Base-by-base conservation (phyloP, 495 filamentous ascomycete genomes). In the Talaromyces ruber region DNA sequence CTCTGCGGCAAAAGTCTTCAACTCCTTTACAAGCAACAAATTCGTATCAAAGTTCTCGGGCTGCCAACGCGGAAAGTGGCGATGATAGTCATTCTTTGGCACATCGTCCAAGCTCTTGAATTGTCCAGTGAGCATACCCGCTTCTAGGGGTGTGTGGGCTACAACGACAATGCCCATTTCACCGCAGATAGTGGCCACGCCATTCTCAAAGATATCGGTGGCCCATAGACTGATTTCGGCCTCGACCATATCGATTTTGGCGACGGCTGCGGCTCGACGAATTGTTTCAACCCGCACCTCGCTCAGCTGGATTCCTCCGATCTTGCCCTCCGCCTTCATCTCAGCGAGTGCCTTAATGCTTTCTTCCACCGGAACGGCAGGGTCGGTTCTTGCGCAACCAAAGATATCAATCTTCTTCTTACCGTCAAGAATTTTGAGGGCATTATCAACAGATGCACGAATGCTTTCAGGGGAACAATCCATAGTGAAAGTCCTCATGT, bases 401-500 rank as follows among this genome's bases (percentile, higher is more conserved):
- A 89, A 93, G 45, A 91, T 78, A 68, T 93, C 88, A 45, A 93
- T 74, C 61, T 81, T 86, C 77, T 91, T 91, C 64, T 82, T 85
- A 2, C 86, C 87, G 26, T 83, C 82, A 14, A 91, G 77, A 30
- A 82, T 67, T 29, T 68, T 70, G 45, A 89, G 66, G 45, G 72
- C 77, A 65, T 79, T 79, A 56, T 89, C 84, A 51, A 91, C 71
- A 30, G 76, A 80, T 25, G 75, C 69, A 1, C 80, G 76, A 3
- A 85, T 70, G 34, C 72, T 74, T 62, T 80, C 80, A 24, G 77
- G 74, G 16, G 77, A 81, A 43, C 82, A 76, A 55, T 86, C 80
- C 34, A 78, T 67, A 3, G 2, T 37, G 16, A 70, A 51, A 2
- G 66, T 68, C 3, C 59, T 50, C 21, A 70, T 64, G 58, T 76